These are phyloP conservation scores for Bathelium albidoporum DNA, from an alignment of 495 filamentous ascomycete genomes.

Conservation along the genomic window DNA sequence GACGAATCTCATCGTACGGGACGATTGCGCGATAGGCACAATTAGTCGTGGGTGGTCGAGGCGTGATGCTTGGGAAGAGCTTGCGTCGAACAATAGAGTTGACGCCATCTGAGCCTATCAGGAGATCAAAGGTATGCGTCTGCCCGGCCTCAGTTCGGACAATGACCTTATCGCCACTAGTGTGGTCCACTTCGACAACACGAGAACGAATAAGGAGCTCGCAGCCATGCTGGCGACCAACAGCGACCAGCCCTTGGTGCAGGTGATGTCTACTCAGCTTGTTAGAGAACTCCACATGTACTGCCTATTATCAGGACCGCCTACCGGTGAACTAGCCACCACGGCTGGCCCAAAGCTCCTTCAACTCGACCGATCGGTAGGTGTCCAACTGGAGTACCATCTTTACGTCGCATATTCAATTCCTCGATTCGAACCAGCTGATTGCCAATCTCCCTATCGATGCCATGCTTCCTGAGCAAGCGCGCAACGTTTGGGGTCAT, in stretches of 20 bases:
- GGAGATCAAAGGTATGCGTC: constrained; percentile 30
- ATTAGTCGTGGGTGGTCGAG: constrained; percentile 32
- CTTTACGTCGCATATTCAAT: constrained; percentile 33
- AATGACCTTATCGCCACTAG: constrained; percentile 18
- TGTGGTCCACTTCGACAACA: constrained; percentile 25
- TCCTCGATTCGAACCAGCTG: constrained; percentile 33
- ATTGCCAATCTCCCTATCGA: constrained; percentile 30
- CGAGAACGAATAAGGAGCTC: constrained; percentile 30
- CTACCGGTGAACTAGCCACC: constrained; percentile 23
- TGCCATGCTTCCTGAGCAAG: constrained; percentile 23
- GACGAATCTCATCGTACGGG: constrained; percentile 30
- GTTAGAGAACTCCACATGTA: background rate
- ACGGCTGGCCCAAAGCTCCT: constrained; percentile 12
- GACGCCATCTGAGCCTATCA: constrained; percentile 36
- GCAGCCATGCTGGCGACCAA: constrained; percentile 28
- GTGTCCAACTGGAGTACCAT: constrained; percentile 31
- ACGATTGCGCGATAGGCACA: constrained; percentile 35
- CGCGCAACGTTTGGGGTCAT: constrained; percentile 20
- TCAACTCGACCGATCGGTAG: constrained; percentile 21
- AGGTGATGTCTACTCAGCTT: constrained; percentile 22
- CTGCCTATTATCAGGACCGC: background rate
- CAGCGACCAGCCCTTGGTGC: constrained; percentile 30
- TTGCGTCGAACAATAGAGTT: constrained; percentile 30
- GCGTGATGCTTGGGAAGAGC: constrained; percentile 31
- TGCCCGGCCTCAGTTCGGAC: constrained; percentile 30